Evolutionary conservation across 176 grass and related monocot genomes (phyloP).

Genomic region (Triticum dicoccoides): DNA sequence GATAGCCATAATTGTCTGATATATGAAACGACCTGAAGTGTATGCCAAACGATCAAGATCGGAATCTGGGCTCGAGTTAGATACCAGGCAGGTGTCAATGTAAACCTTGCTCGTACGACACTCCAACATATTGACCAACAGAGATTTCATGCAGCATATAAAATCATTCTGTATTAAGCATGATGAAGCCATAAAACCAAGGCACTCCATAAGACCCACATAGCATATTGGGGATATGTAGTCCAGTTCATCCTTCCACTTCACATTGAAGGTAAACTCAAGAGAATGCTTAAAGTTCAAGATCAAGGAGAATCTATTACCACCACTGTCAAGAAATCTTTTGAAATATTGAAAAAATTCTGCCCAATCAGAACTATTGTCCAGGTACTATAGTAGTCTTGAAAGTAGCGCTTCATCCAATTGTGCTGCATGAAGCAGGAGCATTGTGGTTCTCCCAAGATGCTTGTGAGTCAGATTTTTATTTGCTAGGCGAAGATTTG

Average conservation of each 20-base stretch:
- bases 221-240: slow-evolving; percentile 31
- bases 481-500: not conserved
- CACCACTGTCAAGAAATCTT: slow-evolving; percentile 40
- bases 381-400: slow-evolving; percentile 28
- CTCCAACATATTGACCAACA: slow-evolving; percentile 31
- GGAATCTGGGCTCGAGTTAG: not conserved
- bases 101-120: slow-evolving; percentile 36
- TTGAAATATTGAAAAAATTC: slow-evolving; percentile 44
- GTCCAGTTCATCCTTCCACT: slow-evolving; percentile 22
- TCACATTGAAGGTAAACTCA: slow-evolving; percentile 26
- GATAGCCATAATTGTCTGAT: not conserved
- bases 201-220: slow-evolving; percentile 56
- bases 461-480: slow-evolving; percentile 48
- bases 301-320: slow-evolving; percentile 29
- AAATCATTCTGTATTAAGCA: slow-evolving; percentile 7
- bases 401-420: slow-evolving; percentile 24
- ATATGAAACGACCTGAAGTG: slow-evolving; percentile 25
- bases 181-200: slow-evolving; percentile 53
- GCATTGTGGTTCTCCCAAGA: slow-evolving; percentile 44
- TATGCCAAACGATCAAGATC: not conserved
- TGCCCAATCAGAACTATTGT: slow-evolving; percentile 38
- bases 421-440: slow-evolving; percentile 41
- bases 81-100: slow-evolving; percentile 34
- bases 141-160: slow-evolving; percentile 50
- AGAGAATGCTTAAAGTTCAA: slow-evolving; percentile 41